Conservation (phyloP, 306 rosid genomes). For the Potentilla sterilis region DNA sequence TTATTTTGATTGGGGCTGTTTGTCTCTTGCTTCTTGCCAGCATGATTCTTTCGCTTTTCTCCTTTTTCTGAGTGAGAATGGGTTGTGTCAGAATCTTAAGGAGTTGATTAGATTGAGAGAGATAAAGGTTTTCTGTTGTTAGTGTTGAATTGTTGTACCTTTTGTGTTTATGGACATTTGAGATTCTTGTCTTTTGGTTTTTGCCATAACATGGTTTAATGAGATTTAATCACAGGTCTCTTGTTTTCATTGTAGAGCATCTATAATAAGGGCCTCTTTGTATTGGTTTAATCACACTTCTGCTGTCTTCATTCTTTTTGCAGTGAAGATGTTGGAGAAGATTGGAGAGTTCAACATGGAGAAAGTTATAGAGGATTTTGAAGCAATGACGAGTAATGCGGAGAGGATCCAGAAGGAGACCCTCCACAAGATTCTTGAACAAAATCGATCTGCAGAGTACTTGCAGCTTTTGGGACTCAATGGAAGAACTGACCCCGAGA, state of each 20-base stretch:
- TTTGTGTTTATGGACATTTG: background rate
- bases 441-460: slow-evolving; percentile 73
- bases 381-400: slow-evolving; percentile 68
- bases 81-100: background rate
- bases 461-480: slow-evolving; percentile 56
- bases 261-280: background rate
- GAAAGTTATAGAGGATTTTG: slow-evolving; percentile 66
- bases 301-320: background rate
- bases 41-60: background rate
- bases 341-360: slow-evolving; percentile 61
- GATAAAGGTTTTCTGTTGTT: background rate
- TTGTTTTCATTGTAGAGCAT: background rate
- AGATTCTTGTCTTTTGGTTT: background rate
- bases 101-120: background rate
- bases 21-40: slow-evolving; percentile 5
- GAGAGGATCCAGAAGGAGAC: slow-evolving; percentile 68
- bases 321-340: slow-evolving; percentile 62
- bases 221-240: background rate
- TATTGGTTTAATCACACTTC: background rate
- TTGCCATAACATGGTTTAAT: background rate
- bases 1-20: slow-evolving; percentile 8
- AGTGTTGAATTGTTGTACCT: background rate
- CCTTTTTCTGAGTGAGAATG: slow-evolving; percentile 1
- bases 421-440: slow-evolving; percentile 65
- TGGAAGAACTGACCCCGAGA: slow-evolving; percentile 80